Base-by-base conservation (phyloP, 768 basidiomycete genomes). In the Phanerochaete carnosa region DNA sequence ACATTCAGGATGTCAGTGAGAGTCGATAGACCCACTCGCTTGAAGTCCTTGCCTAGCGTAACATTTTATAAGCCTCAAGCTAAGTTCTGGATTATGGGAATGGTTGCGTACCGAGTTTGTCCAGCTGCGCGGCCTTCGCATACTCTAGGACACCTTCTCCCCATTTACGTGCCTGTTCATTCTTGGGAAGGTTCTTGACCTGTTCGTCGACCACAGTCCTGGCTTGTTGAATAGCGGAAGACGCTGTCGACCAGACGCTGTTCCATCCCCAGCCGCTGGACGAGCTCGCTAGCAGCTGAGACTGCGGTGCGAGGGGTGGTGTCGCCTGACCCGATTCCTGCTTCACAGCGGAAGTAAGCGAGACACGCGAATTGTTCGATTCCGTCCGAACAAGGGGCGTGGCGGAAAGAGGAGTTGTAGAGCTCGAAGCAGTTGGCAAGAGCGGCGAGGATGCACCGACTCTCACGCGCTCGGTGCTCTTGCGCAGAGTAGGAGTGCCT, bases 1-100 rank as follows among this genome's bases (percentile, higher is more conserved):
- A 90, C 96, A 71, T 98, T 96, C 54, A 99, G 78, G 58, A 99
- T 88, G 59, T 96, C 95, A 2, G 86, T 92, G 28, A 98, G 77
- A 2, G 95, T 94, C 11, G 92, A 94, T 37, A 95, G 76, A 29
- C 94, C 93, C 28, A 91, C 90, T 54, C 88, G 83, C 70, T 88
- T 92, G 68, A 98, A 88, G 70, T 97, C 95, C 70, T 95, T 83
- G 55, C 92, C 95, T 97, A 67, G 33, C 63, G 46, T 49, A 64
- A 35, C 29, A 43, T 16, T 15, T 6, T 12, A 46, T 57, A 29
- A 57, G 32, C 28, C 15, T 16, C 25, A 11, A 46, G n/a, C 26
- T n/a, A 33, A 3, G 25, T 19, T 30, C 39, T 8, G 23, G 43
- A 49, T 32, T n/a, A 25, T 35, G 28, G 55, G 29, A 16, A 2